A percentile compares a stretch with the other conserved stretches of the same genome.
Evolutionary conservation across 306 rosid species (phyloP).

Genomic region (Trichosanthes truncata): DNA sequence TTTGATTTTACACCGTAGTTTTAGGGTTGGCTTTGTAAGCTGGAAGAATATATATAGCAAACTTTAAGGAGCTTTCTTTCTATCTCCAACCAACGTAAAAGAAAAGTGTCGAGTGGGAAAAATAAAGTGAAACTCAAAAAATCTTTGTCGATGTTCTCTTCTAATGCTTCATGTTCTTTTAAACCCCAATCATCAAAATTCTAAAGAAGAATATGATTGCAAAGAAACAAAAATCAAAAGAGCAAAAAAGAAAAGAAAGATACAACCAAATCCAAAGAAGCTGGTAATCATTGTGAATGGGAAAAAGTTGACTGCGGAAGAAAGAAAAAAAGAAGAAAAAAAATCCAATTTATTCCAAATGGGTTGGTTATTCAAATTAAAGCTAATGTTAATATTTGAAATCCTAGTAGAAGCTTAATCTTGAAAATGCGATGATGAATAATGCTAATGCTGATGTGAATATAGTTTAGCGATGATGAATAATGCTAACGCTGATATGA

Average conservation of each 20-base stretch:
- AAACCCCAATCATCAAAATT: background rate
- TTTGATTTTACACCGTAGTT: background rate
- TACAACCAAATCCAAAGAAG: background rate
- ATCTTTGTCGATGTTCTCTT: background rate
- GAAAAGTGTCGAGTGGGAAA: background rate
- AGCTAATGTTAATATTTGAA: background rate
- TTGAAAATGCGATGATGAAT: too few species aligned
- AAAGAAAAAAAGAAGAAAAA: background rate
- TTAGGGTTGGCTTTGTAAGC: background rate
- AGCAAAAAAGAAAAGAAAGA: background rate
- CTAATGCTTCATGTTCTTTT: background rate
- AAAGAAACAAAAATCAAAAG: background rate
- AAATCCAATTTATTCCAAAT: background rate
- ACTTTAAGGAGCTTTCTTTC: background rate
- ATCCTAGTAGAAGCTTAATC: too few species aligned
- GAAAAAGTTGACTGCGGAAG: background rate
- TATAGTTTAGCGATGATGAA: background rate
- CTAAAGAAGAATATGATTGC: conserved; percentile 2
- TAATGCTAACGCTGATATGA: too few species aligned
- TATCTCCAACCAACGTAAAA: background rate
- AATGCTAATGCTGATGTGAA: too few species aligned
- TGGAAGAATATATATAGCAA: background rate
- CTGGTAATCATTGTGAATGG: background rate
- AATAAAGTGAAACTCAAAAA: background rate
- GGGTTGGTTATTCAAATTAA: background rate